Evolutionary conservation across 768 basidiomycete genomes (phyloP).

Genomic region (Xerocomus spinulosus): DNA sequence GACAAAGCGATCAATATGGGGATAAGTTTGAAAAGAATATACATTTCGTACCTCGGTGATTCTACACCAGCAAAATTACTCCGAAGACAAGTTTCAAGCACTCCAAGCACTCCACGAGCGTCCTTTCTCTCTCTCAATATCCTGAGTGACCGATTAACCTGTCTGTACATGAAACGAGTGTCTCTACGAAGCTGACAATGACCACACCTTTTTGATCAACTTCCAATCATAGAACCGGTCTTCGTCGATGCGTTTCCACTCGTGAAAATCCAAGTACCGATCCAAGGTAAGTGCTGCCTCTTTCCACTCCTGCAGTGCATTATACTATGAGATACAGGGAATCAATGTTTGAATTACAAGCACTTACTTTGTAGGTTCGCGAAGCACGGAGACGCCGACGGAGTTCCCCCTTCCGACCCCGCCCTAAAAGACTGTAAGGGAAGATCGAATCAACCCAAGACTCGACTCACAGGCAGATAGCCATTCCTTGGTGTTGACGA

Average conservation of each 20-base stretch:
- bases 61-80: conserved; percentile 93
- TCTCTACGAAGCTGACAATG: background rate
- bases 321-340: background rate
- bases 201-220: conserved; percentile 65
- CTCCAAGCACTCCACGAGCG: conserved; percentile 79
- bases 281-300: conserved; percentile 74
- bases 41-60: conserved; percentile 55
- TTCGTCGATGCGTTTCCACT: conserved; percentile 87
- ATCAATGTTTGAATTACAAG: background rate
- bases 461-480: conserved; percentile 69
- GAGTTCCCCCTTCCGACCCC: conserved; percentile 77
- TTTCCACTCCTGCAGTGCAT: conserved; percentile 74
- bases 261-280: conserved; percentile 74
- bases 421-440: conserved; percentile 47
- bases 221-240: conserved; percentile 91
- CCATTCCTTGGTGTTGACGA: conserved; percentile 95
- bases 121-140: conserved; percentile 73
- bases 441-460: background rate
- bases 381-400: conserved; percentile 73
- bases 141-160: conserved; percentile 73
- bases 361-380: conserved; percentile 60
- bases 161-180: background rate
- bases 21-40: background rate
- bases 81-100: conserved; percentile 86
- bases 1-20: conserved; percentile 6